Percentiles rank a stretch among this genome's conserved stretches.
Evolutionary conservation across 2,329 filamentous ascomycete species (phyloP).

Genomic region (Colletotrichum cuscutae): DNA sequence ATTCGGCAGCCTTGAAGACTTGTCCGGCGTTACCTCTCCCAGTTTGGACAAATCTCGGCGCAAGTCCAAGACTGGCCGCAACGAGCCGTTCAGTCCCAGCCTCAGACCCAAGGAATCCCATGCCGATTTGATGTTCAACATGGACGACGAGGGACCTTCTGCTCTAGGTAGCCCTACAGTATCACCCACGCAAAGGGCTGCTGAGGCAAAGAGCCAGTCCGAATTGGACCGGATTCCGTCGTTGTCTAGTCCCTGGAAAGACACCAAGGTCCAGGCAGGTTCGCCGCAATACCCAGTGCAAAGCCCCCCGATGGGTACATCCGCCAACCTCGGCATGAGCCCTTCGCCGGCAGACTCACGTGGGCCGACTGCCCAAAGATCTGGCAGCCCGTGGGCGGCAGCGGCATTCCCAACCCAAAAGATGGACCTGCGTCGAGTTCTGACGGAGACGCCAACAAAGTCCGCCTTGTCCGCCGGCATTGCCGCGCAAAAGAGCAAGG

Average conservation of each 20-base stretch:
- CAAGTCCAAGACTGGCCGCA: conserved; percentile 57
- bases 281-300: conserved; percentile 13
- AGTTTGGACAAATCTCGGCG: conserved; percentile 57
- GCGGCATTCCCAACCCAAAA: conserved; percentile 67
- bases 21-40: conserved; percentile 49
- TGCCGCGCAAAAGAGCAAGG: conserved; percentile 59
- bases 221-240: conserved; percentile 36
- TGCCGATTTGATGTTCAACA: conserved; percentile 88
- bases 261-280: conserved; percentile 43
- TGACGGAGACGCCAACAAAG: conserved; percentile 67
- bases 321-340: background rate
- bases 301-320: conserved; percentile 1
- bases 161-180: conserved; percentile 41
- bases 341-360: conserved; percentile 22
- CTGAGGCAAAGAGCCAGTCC: conserved; percentile 1
- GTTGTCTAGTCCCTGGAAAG: conserved; percentile 50
- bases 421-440: conserved; percentile 80
- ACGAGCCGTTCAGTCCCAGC: conserved; percentile 72
- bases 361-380: conserved; percentile 21
- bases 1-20: conserved; percentile 74
- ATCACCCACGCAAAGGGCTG: conserved; percentile 22
- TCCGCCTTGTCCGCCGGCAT: conserved; percentile 66
- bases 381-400: conserved; percentile 61
- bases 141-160: conserved; percentile 79
- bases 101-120: conserved; percentile 75